Evolutionary conservation across 352 stramenopile species (phyloP), one percentile per base, ranked within the genome.

Genomic region (Phytophthora brassicae): DNA sequence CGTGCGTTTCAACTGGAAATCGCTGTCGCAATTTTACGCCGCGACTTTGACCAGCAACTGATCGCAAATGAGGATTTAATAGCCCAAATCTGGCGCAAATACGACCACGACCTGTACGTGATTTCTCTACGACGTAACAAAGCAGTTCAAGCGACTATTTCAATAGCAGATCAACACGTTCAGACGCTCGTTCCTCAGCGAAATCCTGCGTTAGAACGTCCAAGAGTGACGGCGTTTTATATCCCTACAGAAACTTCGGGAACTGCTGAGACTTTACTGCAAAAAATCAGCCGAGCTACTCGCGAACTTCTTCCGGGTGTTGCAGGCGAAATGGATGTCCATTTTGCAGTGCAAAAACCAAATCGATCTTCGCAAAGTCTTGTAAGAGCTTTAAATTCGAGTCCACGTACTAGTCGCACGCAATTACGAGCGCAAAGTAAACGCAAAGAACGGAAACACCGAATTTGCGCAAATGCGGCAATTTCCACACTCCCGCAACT

Each of bases 101-200:
- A 90, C 51, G 78, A 92, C 46, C 60, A 86, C 26, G 65, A 84
- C 4, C 48, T 84, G 41, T 77, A 85, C 42, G 88, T 89, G 83
- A 45, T 64, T 9, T 89, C 80, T 22, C 56, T 87, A 7, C 70
- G 84, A 3, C 65, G 79, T 2, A 69, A 89, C 8, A 73, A 89
- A 50, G 75, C 60, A 1, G 54, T 87, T 16, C 84, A 93, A 63
- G 84, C 84, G 3, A 89, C 75, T 0, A 79, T 88, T 19, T 38
- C 26, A 6, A 68, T 77, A 9, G 45, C 56, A 0, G 66, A 86
- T 3, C 36, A 77, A 11, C 29, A 52, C 4, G 74, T 71, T 0
- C 84, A 93, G 56, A 93, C 84, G 3, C 70, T 91, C 2, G 73
- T 87, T 14, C 81, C 80, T 5, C 76, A 87, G 41, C 64, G 84